phyloP scores from a whole-genome alignment of 345 rosid species.

The Salix udensis region DNA sequence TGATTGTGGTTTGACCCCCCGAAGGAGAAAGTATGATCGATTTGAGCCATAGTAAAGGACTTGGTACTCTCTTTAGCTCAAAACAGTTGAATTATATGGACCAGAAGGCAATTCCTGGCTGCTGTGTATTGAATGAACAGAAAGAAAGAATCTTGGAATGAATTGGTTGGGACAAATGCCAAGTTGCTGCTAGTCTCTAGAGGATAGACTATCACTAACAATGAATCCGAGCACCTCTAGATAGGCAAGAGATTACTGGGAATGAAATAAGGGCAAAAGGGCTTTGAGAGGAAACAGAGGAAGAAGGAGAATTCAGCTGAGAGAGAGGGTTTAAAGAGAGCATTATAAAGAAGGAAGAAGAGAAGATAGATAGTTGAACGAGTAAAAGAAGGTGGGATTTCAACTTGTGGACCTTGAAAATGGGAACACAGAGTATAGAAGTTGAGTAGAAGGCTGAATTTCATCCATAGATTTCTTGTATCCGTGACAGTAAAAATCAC shows the following conservation, averaged over 20 bases:
- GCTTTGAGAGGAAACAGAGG: not conserved
- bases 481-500: too few species aligned
- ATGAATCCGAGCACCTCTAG: not conserved
- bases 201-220: not conserved
- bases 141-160: not conserved
- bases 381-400: constrained; percentile 23
- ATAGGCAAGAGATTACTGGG: not conserved
- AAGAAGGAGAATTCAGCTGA: not conserved
- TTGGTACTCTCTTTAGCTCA: not conserved
- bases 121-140: not conserved
- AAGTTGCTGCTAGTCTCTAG: not conserved
- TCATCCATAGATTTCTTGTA: too few species aligned
- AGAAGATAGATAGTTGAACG: constrained; percentile 6
- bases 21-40: constrained; percentile 48
- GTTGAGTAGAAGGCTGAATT: not conserved
- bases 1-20: constrained; percentile 64
- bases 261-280: not conserved
- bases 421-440: not conserved
- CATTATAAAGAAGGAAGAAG: not conserved
- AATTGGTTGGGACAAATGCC: constrained; percentile 7
- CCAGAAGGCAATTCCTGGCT: too few species aligned
- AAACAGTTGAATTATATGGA: not conserved
- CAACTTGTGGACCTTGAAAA: not conserved
- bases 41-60: constrained; percentile 41
- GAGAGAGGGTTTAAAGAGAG: not conserved